Evolutionary conservation across 129 eudicot genomes (phyloP).

Genomic region (Oenanthe sinensis): DNA sequence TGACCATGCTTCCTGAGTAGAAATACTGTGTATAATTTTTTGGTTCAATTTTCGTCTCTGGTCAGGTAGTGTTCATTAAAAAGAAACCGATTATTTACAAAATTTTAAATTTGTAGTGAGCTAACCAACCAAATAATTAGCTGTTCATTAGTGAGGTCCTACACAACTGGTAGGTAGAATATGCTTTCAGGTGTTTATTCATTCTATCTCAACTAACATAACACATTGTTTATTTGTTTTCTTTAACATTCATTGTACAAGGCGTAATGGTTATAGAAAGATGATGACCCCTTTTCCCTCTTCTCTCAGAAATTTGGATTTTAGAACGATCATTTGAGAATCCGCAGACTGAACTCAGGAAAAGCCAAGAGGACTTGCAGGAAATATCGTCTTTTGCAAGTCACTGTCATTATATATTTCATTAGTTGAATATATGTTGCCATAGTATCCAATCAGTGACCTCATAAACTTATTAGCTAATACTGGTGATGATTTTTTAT

Average conservation of each 20-base stretch:
- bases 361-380: neutral
- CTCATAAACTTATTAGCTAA: neutral
- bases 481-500: neutral
- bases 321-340: neutral
- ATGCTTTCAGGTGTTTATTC: neutral
- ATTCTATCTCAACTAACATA: neutral
- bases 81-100: neutral
- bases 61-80: neutral
- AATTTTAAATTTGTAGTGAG: neutral
- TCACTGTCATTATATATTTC: neutral
- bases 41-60: neutral
- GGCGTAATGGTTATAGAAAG: neutral
- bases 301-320: neutral
- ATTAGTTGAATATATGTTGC: no score
- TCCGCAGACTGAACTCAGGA: neutral
- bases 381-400: neutral
- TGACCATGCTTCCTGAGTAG: neutral
- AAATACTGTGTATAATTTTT: neutral
- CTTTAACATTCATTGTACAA: no score
- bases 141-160: neutral
- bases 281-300: neutral
- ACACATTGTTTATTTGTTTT: neutral
- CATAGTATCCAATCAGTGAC: neutral
- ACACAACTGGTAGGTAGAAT: neutral
- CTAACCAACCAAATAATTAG: neutral